A percentile compares a stretch with the other conserved stretches of the same genome.
Evolutionary conservation across 345 rosid species (phyloP).

Genomic region (Abelmoschus esculentus): DNA sequence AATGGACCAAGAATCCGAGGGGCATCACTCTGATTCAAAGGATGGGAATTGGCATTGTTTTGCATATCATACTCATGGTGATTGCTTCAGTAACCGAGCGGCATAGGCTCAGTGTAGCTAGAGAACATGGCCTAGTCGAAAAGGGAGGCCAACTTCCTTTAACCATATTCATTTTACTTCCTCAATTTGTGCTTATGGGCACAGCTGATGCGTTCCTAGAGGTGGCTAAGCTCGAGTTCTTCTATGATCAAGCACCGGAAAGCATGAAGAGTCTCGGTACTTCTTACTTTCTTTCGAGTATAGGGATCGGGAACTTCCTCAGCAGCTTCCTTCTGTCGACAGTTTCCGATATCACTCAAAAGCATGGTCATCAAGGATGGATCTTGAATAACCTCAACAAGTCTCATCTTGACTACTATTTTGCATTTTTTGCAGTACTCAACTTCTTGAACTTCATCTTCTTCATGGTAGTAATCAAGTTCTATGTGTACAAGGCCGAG

Average conservation of each 20-base stretch:
- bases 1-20: slow-evolving; percentile 58
- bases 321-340: slow-evolving; percentile 67
- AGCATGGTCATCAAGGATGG: slow-evolving; percentile 54
- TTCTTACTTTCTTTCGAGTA: slow-evolving; percentile 35
- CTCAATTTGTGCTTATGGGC: slow-evolving; percentile 79
- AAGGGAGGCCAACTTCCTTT: slow-evolving; percentile 48
- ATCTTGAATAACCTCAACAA: slow-evolving; percentile 65
- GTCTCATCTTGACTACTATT: slow-evolving; percentile 68
- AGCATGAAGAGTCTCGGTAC: slow-evolving; percentile 92
- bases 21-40: slow-evolving; percentile 73
- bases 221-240: slow-evolving; percentile 76
- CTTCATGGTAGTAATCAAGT: no score
- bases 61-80: slow-evolving; percentile 56
- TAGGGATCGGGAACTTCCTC: slow-evolving; percentile 63
- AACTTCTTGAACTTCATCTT: slow-evolving; percentile 34
- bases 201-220: slow-evolving; percentile 66
- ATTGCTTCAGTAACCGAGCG: slow-evolving; percentile 49
- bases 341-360: slow-evolving; percentile 42
- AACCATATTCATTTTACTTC: slow-evolving; percentile 60
- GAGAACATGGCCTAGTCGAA: slow-evolving; percentile 37
- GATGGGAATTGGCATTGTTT: slow-evolving; percentile 57
- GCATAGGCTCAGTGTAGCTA: slow-evolving; percentile 46
- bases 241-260: slow-evolving; percentile 91
- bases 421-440: slow-evolving; percentile 53
- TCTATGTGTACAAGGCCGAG: no score